Evolutionary conservation across 352 stramenopile genomes (phyloP).

Genomic region (Pythium aristosporum): DNA sequence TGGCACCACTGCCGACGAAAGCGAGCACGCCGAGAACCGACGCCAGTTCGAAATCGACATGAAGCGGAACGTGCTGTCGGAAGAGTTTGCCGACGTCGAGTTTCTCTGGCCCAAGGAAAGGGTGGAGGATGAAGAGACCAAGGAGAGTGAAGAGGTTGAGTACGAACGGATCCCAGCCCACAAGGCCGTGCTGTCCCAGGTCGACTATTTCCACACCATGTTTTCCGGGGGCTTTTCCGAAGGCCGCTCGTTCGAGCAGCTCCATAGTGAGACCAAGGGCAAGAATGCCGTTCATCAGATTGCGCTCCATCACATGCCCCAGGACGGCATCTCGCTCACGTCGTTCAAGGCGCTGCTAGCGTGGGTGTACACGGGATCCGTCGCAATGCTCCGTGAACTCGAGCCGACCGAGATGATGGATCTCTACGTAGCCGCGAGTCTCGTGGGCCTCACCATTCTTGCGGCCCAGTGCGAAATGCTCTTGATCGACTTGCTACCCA

Average conservation of each 20-base stretch:
- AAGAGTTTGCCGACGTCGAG: constrained; percentile 58
- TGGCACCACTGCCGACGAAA: constrained; percentile 4
- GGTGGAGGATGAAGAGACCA: constrained; percentile 19
- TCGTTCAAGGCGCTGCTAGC: constrained; percentile 61
- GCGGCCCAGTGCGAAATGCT: constrained; percentile 63
- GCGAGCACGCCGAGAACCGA: constrained; percentile 27
- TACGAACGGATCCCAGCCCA: constrained; percentile 56
- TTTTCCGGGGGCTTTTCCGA: constrained; percentile 81
- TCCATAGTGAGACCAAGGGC: neutral
- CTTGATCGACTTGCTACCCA: constrained; percentile 48
- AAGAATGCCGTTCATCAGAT: constrained; percentile 43
- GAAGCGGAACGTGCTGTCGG: constrained; percentile 41
- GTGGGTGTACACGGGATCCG: constrained; percentile 77
- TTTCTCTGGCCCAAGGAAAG: constrained; percentile 65
- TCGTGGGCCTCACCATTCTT: constrained; percentile 53
- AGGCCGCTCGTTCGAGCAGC: constrained; percentile 29
- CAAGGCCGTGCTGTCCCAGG: constrained; percentile 68
- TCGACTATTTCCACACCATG: constrained; percentile 84
- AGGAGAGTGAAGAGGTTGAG: constrained; percentile 14
- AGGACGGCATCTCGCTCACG: constrained; percentile 61
- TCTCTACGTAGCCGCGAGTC: constrained; percentile 61
- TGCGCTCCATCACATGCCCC: constrained; percentile 67
- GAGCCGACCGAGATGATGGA: constrained; percentile 72
- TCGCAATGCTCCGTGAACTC: constrained; percentile 37
- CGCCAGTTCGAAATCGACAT: constrained; percentile 60